phyloP scores from a whole-genome alignment of 2,329 filamentous ascomycete genomes.

The Xylaria hypoxylon region DNA sequence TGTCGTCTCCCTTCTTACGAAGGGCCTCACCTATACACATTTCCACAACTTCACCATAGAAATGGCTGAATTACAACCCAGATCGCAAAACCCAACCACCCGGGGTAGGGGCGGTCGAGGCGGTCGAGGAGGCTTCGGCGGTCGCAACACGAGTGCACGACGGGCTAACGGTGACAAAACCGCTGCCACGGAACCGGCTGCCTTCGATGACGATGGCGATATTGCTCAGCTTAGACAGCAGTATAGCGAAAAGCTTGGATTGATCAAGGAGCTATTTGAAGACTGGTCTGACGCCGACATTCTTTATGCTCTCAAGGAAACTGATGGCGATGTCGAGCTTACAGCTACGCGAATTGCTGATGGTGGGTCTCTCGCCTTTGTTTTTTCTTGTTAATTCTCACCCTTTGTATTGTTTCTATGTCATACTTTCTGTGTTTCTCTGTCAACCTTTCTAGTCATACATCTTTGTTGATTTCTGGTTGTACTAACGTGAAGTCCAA shows the following conservation, averaged over 20 bases:
- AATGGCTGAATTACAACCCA: slow-evolving; percentile 96
- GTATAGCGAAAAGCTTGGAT: slow-evolving; percentile 80
- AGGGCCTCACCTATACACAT: slow-evolving; percentile 47
- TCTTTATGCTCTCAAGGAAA: slow-evolving; percentile 91
- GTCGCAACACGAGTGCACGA: slow-evolving; percentile 65
- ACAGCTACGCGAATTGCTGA: slow-evolving; percentile 84
- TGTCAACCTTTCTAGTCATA: slow-evolving; percentile 3
- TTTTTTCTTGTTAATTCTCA: slow-evolving; percentile 24
- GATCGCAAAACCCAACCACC: slow-evolving; percentile 74
- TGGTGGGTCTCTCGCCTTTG: slow-evolving; percentile 62
- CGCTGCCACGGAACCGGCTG: slow-evolving; percentile 67
- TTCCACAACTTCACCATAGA: slow-evolving; percentile 57
- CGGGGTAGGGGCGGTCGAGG: slow-evolving; percentile 93
- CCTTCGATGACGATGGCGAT: slow-evolving; percentile 84
- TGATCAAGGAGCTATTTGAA: slow-evolving; percentile 92
- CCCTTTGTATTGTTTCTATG: not conserved
- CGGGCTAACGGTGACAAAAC: slow-evolving; percentile 79
- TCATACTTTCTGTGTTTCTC: not conserved
- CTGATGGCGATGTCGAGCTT: slow-evolving; percentile 79
- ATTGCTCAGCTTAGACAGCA: slow-evolving; percentile 92
- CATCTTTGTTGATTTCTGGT: slow-evolving; percentile 5
- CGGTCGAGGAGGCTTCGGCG: slow-evolving; percentile 80
- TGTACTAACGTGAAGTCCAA: slow-evolving; percentile 46
- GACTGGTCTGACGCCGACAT: slow-evolving; percentile 97
- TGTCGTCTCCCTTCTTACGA: slow-evolving; percentile 47